Percentiles rank a stretch among this genome's conserved stretches.
These are phyloP conservation scores for Gossypium davidsonii DNA, from an alignment of 441 rosid species.

Conservation along the genomic window DNA sequence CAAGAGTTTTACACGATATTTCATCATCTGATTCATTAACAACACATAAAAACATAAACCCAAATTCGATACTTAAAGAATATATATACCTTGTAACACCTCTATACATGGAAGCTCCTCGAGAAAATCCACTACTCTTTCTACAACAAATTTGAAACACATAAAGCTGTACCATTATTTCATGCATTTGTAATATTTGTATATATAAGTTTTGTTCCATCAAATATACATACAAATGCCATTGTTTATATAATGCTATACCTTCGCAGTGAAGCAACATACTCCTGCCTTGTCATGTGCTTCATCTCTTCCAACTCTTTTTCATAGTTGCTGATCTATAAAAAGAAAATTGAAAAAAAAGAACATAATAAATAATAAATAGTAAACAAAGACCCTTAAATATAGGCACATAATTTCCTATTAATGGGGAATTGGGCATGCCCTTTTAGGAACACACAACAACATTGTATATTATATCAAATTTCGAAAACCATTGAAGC, in stretches of 20 bases:
- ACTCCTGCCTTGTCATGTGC: conserved; percentile 73
- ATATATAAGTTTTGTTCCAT: background rate
- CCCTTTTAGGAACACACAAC: conserved; percentile 22
- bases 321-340: conserved; percentile 49
- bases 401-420: conserved; percentile 10
- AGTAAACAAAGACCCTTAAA: conserved; percentile 18
- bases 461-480: background rate
- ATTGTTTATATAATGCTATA: conserved; percentile 9
- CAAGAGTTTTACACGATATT: background rate
- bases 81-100: conserved; percentile 79
- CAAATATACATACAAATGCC: background rate
- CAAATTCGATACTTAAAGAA: too few species aligned
- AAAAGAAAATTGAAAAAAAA: background rate
- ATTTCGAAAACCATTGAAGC: too few species aligned
- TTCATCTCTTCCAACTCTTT: conserved; percentile 69
- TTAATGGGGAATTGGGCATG: conserved; percentile 16
- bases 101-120: conserved; percentile 92
- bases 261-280: conserved; percentile 75
- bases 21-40: too few species aligned
- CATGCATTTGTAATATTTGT: background rate
- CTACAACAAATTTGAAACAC: conserved; percentile 27
- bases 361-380: background rate
- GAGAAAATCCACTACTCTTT: conserved; percentile 94
- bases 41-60: too few species aligned
- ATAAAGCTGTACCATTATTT: conserved; percentile 2